A percentile compares a stretch with the other conserved stretches of the same genome.
Evolutionary conservation across 345 rosid species (phyloP).

Genomic region (Lepidium africanum): DNA sequence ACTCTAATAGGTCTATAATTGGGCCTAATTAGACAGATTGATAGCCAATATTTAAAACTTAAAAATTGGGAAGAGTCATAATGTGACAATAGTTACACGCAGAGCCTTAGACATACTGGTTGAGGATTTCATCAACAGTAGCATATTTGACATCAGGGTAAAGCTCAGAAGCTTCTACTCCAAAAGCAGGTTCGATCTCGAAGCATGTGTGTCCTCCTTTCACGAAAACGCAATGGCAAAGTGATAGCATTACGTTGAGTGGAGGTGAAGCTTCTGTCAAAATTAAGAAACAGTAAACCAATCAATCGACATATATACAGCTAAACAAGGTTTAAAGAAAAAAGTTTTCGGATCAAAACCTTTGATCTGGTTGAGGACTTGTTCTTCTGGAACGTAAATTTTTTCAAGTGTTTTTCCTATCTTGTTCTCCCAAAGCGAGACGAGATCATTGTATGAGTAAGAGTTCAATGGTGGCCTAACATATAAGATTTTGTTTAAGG

Average conservation of each 20-base stretch:
- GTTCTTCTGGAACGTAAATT: constrained; percentile 44
- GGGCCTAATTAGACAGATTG: not conserved
- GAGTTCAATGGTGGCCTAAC: constrained; percentile 42
- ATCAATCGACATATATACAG: not conserved
- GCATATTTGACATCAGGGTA: constrained; percentile 43
- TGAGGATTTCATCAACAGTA: constrained; percentile 40
- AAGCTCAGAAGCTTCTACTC: constrained; percentile 47
- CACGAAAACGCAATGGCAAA: constrained; percentile 37
- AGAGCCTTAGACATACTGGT: constrained; percentile 29
- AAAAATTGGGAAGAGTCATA: not conserved
- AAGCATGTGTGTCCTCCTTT: constrained; percentile 50
- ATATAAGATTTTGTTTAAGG: constrained; percentile 48
- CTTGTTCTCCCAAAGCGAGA: constrained; percentile 55
- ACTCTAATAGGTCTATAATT: no score
- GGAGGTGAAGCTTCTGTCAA: constrained; percentile 38
- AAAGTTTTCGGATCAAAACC: constrained; percentile 22
- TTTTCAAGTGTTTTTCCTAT: constrained; percentile 44
- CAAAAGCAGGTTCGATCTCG: constrained; percentile 38
- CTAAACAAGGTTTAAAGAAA: not conserved
- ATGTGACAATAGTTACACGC: not conserved
- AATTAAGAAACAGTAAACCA: not conserved
- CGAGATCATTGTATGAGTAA: constrained; percentile 48
- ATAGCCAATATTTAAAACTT: not conserved
- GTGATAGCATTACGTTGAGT: constrained; percentile 28
- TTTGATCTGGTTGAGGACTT: constrained; percentile 38